Conservation (phyloP, 345 rosid species). For the Syzygium oleosum region DNA sequence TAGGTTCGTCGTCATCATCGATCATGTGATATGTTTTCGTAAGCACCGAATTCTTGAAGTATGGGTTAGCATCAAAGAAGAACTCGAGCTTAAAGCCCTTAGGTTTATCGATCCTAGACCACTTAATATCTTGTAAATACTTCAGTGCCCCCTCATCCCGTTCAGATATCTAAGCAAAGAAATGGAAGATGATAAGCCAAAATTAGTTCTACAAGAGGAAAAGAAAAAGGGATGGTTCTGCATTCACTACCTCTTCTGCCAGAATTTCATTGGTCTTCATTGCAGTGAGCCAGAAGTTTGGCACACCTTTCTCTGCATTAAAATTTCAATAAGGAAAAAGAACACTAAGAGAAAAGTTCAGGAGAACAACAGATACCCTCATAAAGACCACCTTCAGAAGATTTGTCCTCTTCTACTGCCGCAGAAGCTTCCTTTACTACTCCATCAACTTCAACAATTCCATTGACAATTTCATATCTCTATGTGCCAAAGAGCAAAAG, state of each 20-base stretch:
- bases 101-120: constrained; percentile 73
- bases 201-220: background rate
- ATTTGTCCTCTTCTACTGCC: constrained; percentile 46
- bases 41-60: constrained; percentile 81
- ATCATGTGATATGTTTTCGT: constrained; percentile 97
- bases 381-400: constrained; percentile 39
- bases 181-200: background rate
- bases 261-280: constrained; percentile 92
- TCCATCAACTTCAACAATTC: constrained; percentile 64
- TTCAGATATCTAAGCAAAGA: constrained; percentile 56
- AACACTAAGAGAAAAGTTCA: background rate
- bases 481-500: constrained; percentile 6
- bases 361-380: background rate
- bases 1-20: constrained; percentile 95
- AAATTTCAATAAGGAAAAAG: background rate
- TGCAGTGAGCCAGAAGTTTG: constrained; percentile 91
- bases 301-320: constrained; percentile 83
- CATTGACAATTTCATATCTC: constrained; percentile 88
- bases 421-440: constrained; percentile 28
- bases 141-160: constrained; percentile 93
- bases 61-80: constrained; percentile 83
- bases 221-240: background rate
- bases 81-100: constrained; percentile 98
- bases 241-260: constrained; percentile 60
- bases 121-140: constrained; percentile 82